Evolutionary conservation across 2,329 filamentous ascomycete species (phyloP), one percentile per base, ranked within the genome.

Genomic region (Chaetomium sp.): DNA sequence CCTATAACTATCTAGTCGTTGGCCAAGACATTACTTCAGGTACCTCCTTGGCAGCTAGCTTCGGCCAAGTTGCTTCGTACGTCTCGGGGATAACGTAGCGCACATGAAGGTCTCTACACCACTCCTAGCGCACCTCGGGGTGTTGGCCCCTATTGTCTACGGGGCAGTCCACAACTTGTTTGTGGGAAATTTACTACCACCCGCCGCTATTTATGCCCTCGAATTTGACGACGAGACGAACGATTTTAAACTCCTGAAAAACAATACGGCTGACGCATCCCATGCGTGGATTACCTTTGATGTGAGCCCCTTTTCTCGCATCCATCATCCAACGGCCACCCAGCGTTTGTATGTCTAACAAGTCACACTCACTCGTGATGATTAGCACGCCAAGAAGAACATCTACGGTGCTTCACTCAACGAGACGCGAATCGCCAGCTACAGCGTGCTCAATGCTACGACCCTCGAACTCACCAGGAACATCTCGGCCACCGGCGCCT

Each of bases 171-270:
- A 90, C 74, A 85, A 88, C 78, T 76, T 90, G 64, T 89, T 90
- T 82, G 82, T 89, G 67, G 87, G 87, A 56, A 89, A 87, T 57
- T 89, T 87, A 84, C 85, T 83, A 60, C 81, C 82, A 62, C 87
- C 87, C 66, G 86, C 86, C 60, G 83, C 85, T 65, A 87, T 90
- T 69, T 88, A 88, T 73, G 88, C 86, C 0, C 82, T 90, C 60
- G 81, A 83, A 60, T 90, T 90, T 71, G 86, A 90, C 72, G 87
- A 89, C 70, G 84, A 87, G 72, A 81, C 80, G 3, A 74, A 87
- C 65, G 82, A 81, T 12, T 72, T 90, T 68, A 81, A 83, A 55
- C 70, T 89, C 71, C 76, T 88, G 72, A 87, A 89, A 76, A 85
- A 63, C 29, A 65, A 66, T 16, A 57, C 51, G 16, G 66, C 69